These are phyloP conservation scores for Beauveria caledonica DNA, from an alignment of 2,329 filamentous ascomycete species.

Conservation along the genomic window DNA sequence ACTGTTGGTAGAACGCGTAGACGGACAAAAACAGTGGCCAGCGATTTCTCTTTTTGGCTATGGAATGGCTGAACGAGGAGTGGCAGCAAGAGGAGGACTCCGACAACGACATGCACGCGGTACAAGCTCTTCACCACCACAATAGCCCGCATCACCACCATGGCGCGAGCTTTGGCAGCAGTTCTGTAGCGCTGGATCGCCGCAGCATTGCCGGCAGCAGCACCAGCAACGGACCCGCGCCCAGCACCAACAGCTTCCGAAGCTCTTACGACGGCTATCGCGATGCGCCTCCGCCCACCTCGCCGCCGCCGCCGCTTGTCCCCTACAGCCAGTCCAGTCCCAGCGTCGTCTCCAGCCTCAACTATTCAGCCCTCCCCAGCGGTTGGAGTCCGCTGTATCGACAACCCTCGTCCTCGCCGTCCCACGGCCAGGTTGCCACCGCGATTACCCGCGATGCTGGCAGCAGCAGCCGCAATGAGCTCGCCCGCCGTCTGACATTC, in stretches of 20 bases:
- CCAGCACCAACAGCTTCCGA: constrained; percentile 5
- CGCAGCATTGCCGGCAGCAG: constrained; percentile 6
- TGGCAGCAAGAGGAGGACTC: constrained; percentile 9
- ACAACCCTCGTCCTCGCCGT: not conserved
- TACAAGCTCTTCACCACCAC: constrained; percentile 2
- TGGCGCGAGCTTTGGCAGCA: not conserved
- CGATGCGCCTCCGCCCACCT: not conserved
- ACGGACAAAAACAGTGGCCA: not conserved
- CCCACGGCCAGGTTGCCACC: not conserved
- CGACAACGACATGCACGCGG: constrained; percentile 11
- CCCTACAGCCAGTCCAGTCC: constrained; percentile 10
- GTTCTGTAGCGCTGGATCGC: constrained; percentile 8
- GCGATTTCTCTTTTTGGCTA: constrained; percentile 1
- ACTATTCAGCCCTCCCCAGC: constrained; percentile 4
- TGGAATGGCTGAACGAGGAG: constrained; percentile 11
- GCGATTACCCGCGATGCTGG: not conserved
- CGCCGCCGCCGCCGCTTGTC: not conserved
- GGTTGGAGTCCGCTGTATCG: constrained; percentile 10
- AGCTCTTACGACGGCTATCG: constrained; percentile 3
- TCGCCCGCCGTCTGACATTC: constrained; percentile 34
- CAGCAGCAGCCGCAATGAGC: constrained; percentile 29
- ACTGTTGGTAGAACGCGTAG: not conserved
- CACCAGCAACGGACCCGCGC: not conserved
- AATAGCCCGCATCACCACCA: not conserved
- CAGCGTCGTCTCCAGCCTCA: constrained; percentile 10